Conservation (phyloP, 331 rosid species). For the Malus hybrid region DNA sequence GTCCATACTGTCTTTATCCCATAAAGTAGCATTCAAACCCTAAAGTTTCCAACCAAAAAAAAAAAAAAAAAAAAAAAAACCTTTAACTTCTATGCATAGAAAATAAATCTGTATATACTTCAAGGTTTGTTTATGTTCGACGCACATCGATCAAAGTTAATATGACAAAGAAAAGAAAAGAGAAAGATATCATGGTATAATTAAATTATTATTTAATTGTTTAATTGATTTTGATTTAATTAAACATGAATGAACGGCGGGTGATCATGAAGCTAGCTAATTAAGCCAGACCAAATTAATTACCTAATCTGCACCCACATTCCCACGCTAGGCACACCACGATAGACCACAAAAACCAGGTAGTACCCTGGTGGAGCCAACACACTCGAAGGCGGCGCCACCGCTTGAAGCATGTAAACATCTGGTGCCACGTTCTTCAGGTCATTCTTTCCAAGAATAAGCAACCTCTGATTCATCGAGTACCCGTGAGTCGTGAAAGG, state of each 20-base stretch:
- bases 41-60: no score
- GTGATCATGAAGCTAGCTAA: not conserved
- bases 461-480: conserved; percentile 69
- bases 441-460: conserved; percentile 12
- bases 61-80: no score
- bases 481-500: conserved; percentile 95
- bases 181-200: not conserved
- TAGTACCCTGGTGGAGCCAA: conserved; percentile 78
- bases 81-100: no score
- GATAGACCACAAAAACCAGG: conserved; percentile 54
- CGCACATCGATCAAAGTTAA: no score
- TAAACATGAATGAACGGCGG: not conserved
- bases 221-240: not conserved
- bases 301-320: conserved; percentile 48
- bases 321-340: conserved; percentile 64
- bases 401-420: not conserved
- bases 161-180: not conserved
- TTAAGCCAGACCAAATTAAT: not conserved
- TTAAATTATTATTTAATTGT: no score
- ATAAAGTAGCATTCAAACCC: no score
- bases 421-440: not conserved
- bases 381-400: conserved; percentile 35
- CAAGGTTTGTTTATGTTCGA: not conserved
- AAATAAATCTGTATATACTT: not conserved
- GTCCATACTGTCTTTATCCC: no score